phyloP scores from a whole-genome alignment of 2,329 filamentous ascomycete species.

The Fusarium fujikuroi region DNA sequence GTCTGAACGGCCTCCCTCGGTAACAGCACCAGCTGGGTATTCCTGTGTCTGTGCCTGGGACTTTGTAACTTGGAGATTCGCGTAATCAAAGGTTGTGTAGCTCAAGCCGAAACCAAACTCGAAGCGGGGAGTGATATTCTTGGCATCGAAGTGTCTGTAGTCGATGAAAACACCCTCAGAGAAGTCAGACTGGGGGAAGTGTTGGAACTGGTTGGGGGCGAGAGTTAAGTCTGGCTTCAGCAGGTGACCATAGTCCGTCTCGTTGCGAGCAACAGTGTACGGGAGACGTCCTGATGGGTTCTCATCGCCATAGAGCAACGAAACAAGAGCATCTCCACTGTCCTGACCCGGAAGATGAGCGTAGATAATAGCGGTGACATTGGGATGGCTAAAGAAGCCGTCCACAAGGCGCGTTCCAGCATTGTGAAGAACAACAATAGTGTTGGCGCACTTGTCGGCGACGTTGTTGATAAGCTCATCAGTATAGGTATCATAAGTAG shows the following conservation, averaged over 20 bases:
- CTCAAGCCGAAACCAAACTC: conserved; percentile 81
- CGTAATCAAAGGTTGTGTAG: conserved; percentile 69
- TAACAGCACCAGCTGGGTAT: not conserved
- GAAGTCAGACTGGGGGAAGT: conserved; percentile 9
- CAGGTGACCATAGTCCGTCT: conserved; percentile 31
- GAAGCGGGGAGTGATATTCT: conserved; percentile 70
- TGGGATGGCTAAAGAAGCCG: conserved; percentile 69
- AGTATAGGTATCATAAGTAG: conserved; percentile 74
- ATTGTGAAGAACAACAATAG: conserved; percentile 72
- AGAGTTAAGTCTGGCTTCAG: conserved; percentile 3
- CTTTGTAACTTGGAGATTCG: not conserved
- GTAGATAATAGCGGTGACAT: conserved; percentile 71
- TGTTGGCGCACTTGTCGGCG: conserved; percentile 69
- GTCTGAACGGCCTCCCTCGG: not conserved
- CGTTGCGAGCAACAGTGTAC: conserved; percentile 68
- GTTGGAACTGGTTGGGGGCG: not conserved
- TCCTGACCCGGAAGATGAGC: conserved; percentile 75
- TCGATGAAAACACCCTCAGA: conserved; percentile 52
- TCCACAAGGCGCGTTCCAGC: conserved; percentile 63
- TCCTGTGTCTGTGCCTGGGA: not conserved
- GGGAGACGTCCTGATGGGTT: conserved; percentile 67
- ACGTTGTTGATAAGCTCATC: conserved; percentile 69
- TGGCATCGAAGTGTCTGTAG: conserved; percentile 79
- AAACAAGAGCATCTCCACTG: conserved; percentile 64
- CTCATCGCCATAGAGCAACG: conserved; percentile 68